Evolutionary conservation across 2,329 filamentous ascomycete genomes (phyloP).

Genomic region (Akanthomyces lecanii): DNA sequence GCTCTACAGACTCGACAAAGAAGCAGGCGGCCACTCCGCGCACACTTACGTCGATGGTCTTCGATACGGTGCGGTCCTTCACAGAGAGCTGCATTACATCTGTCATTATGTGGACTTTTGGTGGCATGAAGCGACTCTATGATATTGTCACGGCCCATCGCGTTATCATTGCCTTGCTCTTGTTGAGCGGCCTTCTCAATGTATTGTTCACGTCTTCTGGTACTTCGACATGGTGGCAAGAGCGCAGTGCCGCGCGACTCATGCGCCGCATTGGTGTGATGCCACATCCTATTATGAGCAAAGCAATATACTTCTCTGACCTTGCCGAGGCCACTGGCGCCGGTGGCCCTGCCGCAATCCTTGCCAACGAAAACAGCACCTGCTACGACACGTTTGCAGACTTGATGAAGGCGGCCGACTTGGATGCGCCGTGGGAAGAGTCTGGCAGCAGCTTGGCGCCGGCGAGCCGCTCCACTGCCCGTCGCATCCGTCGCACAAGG

Average conservation of each 20-base stretch:
- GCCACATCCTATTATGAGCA: constrained; percentile 77
- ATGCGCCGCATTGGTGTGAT: constrained; percentile 78
- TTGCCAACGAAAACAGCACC: constrained; percentile 46
- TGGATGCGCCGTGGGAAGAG: constrained; percentile 53
- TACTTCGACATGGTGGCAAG: constrained; percentile 76
- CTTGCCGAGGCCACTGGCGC: constrained; percentile 60
- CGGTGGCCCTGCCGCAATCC: constrained; percentile 27
- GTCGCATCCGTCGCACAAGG: constrained; percentile 71
- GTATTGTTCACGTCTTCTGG: constrained; percentile 70
- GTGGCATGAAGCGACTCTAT: constrained; percentile 60
- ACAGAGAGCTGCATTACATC: constrained; percentile 70
- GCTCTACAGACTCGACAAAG: constrained; percentile 42
- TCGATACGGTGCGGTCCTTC: constrained; percentile 69
- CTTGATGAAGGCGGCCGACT: constrained; percentile 54
- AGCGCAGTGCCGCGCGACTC: constrained; percentile 73
- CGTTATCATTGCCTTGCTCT: constrained; percentile 65
- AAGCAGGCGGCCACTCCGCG: constrained; percentile 58
- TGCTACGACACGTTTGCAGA: constrained; percentile 59
- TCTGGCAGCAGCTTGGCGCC: constrained; percentile 46
- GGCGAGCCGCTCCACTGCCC: constrained; percentile 51
- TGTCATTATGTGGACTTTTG: constrained; percentile 73
- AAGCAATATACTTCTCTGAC: constrained; percentile 77
- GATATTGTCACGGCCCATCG: constrained; percentile 68
- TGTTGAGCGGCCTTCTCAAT: constrained; percentile 68
- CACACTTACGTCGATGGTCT: constrained; percentile 63